phyloP scores from a whole-genome alignment of 176 grass and related monocot species.

The Paspalum vaginatum region DNA sequence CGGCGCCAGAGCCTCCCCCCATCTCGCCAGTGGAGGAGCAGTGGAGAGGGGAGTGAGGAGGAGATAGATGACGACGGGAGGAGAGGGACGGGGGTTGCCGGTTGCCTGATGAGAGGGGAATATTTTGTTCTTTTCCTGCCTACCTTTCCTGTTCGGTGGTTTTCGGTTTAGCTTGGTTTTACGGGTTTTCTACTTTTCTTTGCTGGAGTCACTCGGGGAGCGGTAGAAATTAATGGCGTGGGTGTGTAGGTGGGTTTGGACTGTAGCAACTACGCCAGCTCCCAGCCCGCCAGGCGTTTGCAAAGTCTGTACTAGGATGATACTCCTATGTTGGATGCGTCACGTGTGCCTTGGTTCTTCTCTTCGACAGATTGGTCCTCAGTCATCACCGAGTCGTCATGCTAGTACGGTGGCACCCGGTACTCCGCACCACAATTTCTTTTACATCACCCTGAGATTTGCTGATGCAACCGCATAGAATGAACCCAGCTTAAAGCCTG shows the following conservation, averaged over 20 bases:
- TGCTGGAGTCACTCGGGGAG: neutral
- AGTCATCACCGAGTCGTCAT: slow-evolving; percentile 22
- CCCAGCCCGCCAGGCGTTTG: slow-evolving; percentile 24
- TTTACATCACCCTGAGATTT: neutral
- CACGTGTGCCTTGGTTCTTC: slow-evolving; percentile 43
- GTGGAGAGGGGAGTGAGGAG: neutral
- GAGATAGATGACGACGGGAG: slow-evolving; percentile 19
- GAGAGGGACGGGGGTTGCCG: neutral
- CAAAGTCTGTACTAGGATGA: slow-evolving; percentile 31
- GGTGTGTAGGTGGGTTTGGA: slow-evolving; percentile 32
- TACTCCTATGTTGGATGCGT: slow-evolving; percentile 3
- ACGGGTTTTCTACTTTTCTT: neutral
- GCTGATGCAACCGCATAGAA: neutral
- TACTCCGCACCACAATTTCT: neutral
- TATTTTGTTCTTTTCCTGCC: slow-evolving; percentile 26
- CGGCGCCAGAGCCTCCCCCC: slow-evolving; percentile 27
- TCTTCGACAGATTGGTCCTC: slow-evolving; percentile 20
- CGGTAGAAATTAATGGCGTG: slow-evolving; percentile 36
- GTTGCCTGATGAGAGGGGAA: slow-evolving; percentile 12
- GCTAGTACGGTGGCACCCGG: neutral
- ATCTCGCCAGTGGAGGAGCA: slow-evolving; percentile 43
- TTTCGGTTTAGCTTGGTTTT: neutral
- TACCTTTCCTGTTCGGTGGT: slow-evolving; percentile 3
- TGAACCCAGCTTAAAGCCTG: neutral
- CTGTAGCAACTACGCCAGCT: slow-evolving; percentile 36